Base-by-base conservation (phyloP, 1,139 yeast species). In the Casaregolazyma suthepensis region DNA sequence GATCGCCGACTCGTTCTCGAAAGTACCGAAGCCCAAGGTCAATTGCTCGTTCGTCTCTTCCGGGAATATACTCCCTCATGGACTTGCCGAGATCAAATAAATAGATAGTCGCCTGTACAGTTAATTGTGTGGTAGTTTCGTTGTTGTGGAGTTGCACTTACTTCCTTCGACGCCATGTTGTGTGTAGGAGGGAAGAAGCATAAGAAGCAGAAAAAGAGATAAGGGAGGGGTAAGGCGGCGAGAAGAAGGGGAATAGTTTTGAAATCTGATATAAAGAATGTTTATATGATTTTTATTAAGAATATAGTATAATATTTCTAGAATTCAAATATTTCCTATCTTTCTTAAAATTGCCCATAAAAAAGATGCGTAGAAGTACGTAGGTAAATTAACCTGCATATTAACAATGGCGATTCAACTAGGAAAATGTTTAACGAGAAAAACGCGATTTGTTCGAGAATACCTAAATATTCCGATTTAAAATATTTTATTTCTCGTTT, bases 41-140 rank as follows among this genome's bases (percentile, higher is more conserved):
- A 40, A 80, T 60, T 53, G 75, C 75, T 7, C 70, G 46, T 10
- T 56, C 53, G 1, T 48, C 29, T 6, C 63, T 70, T 26, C 57
- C 52, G 42, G 63, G 60, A 40, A 52, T 53, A 15, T 18, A 6
- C 6, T 54, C 57, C 13, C 68, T 76, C 82, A 79, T 79, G 5
- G 72, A 59, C 15, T 73, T 71, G 22, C 79, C 72, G 35, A 75
- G 67, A 63, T 84, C 89, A 9, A 81, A 72, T 18, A 83, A 75
- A 59, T 79, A 81, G 2, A 77, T 69, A 0, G 85, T 79, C 43
- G 77, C 69, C 71, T 77, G 29, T 22, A 5, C 45, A 50, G 52
- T 17, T 42, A 20, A 15, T 19, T 5, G 3, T 13, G 26, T 18
- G 6, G 4, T 42, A 5, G 3, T 31, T n/a, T 29, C 17, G 18